phyloP scores from a whole-genome alignment of 768 basidiomycete genomes.

The Royoungia palumana region DNA sequence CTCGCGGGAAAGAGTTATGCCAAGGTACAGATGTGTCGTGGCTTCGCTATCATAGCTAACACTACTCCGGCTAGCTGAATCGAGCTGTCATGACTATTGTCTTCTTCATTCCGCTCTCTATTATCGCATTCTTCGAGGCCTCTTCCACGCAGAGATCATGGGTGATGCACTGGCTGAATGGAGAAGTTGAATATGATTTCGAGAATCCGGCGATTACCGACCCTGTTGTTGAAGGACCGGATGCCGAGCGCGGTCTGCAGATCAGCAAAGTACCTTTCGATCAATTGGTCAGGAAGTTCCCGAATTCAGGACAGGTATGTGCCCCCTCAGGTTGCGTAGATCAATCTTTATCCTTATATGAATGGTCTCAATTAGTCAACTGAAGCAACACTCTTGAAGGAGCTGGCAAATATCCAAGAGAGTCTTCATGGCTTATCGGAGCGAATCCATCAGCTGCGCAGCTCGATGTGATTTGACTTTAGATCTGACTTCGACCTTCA shows the following conservation, averaged over 20 bases:
- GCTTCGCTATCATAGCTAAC: slow-evolving; percentile 1
- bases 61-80: slow-evolving; percentile 52
- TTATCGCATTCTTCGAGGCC: slow-evolving; percentile 72
- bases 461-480: slow-evolving; percentile 5
- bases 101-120: slow-evolving; percentile 76
- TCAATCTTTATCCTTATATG: slow-evolving; percentile 3
- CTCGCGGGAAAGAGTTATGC: slow-evolving; percentile 56
- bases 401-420: slow-evolving; percentile 55
- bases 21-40: slow-evolving; percentile 36
- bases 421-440: slow-evolving; percentile 37
- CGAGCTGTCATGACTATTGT: slow-evolving; percentile 69
- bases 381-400: slow-evolving; percentile 62
- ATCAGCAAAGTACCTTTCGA: slow-evolving; percentile 72
- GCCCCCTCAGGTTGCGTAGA: slow-evolving; percentile 5
- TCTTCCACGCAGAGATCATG: slow-evolving; percentile 56
- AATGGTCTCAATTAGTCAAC: slow-evolving; percentile 49
- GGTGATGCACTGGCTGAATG: slow-evolving; percentile 65
- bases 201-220: slow-evolving; percentile 54
- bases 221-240: slow-evolving; percentile 57
- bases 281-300: slow-evolving; percentile 68
- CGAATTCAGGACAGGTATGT: slow-evolving; percentile 66
- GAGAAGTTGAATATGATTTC: slow-evolving; percentile 55
- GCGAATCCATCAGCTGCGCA: slow-evolving; percentile 31
- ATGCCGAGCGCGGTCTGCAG: slow-evolving; percentile 49
- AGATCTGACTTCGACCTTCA: neutral